These are phyloP conservation scores for Candida coquimbonensis DNA, from an alignment of 805 yeast genomes.

Conservation along the genomic window DNA sequence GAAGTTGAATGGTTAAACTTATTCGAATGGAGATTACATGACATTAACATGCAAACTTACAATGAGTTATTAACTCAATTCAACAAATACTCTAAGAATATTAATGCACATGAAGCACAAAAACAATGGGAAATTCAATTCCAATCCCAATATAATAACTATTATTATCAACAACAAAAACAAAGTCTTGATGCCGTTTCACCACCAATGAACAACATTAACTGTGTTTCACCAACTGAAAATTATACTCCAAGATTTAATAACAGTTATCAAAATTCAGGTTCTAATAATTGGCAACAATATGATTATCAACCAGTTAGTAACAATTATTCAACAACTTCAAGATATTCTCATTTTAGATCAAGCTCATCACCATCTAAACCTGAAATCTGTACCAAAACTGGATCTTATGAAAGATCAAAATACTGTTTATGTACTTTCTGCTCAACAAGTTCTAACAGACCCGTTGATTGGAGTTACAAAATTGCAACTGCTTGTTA, in stretches of 20 bases:
- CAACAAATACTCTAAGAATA: conserved; percentile 17
- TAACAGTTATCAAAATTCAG: conserved; percentile 5
- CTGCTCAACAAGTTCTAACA: conserved; percentile 15
- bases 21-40: conserved; percentile 53
- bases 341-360: conserved; percentile 12
- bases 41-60: conserved; percentile 23
- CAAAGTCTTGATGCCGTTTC: conserved; percentile 13
- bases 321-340: conserved; percentile 1
- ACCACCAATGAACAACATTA: conserved; percentile 13
- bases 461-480: conserved; percentile 19
- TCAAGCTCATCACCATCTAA: conserved; percentile 13
- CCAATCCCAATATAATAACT: conserved; percentile 5
- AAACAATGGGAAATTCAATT: conserved; percentile 10
- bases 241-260: conserved; percentile 8
- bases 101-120: conserved; percentile 18
- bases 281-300: conserved; percentile 3
- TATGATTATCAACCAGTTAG: conserved; percentile 4
- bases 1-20: conserved; percentile 67
- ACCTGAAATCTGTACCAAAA: conserved; percentile 19
- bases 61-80: conserved; percentile 19
- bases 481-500: conserved; percentile 13
- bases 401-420: conserved; percentile 18
- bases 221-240: conserved; percentile 13
- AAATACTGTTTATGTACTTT: conserved; percentile 20
- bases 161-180: conserved; percentile 3